A percentile compares a stretch with the other conserved stretches of the same genome.
These are phyloP conservation scores for Tricholomella constricta DNA, from an alignment of 768 basidiomycete genomes.

Conservation along the genomic window DNA sequence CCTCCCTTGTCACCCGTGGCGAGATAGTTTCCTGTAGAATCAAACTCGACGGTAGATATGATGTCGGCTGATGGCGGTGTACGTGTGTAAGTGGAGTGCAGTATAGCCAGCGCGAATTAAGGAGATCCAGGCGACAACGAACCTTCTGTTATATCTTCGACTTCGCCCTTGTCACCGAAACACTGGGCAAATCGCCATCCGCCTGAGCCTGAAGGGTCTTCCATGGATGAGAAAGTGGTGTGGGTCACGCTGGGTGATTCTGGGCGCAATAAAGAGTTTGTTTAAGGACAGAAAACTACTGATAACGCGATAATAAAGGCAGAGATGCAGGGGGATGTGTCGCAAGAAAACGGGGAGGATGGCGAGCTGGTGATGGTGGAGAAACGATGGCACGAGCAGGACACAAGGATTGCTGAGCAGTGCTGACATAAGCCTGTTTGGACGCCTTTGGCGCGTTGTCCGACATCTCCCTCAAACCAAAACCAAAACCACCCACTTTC, in stretches of 20 bases:
- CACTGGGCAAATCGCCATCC: conserved; percentile 99
- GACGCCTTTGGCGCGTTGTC: conserved; percentile 20
- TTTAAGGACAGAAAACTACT: conserved; percentile 24
- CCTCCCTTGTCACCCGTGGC: conserved; percentile 99
- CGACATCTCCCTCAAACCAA: conserved; percentile 41
- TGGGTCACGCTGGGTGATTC: conserved; percentile 22
- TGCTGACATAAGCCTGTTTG: conserved; percentile 26
- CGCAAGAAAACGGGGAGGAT: conserved; percentile 21
- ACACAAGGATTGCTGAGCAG: conserved; percentile 25
- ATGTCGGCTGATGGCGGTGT: conserved; percentile 81
- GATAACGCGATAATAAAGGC: conserved; percentile 21
- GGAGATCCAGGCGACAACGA: conserved; percentile 23
- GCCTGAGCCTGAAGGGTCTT: conserved; percentile 83
- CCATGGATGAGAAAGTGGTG: conserved; percentile 48
- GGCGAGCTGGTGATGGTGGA: conserved; percentile 24
- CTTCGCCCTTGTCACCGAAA: conserved; percentile 99
- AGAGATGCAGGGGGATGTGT: conserved; percentile 18
- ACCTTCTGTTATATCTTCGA: conserved; percentile 99
- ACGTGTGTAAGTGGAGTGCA: conserved; percentile 12
- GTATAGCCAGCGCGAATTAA: conserved; percentile 2
- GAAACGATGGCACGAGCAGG: conserved; percentile 23
- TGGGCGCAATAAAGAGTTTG: conserved; percentile 18
- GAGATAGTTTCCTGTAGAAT: conserved; percentile 98
- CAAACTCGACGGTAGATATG: conserved; percentile 99
- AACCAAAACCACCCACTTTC: conserved; percentile 23